Evolutionary conservation across 345 rosid genomes (phyloP), one percentile per base, ranked within the genome.

Genomic region (Brassica nigra): DNA sequence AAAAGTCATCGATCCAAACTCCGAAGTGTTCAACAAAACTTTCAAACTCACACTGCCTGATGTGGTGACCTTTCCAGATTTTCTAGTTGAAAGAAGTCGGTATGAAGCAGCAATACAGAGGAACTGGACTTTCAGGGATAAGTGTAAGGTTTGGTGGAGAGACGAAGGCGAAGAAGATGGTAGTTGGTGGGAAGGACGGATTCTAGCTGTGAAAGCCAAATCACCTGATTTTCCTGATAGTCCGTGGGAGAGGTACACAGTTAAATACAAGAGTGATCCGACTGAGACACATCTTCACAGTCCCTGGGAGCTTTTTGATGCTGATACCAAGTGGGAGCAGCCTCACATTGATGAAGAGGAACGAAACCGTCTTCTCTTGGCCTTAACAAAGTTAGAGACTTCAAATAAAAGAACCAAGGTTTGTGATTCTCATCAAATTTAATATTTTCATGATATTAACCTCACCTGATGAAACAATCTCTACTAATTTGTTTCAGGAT

Each of bases 291-390:
- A 89, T 76, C 84, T 82, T 27, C 99, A 96, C 87, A 93, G 99
- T 83, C 99, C 99, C 2, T 96, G 99, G 98, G 99, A 96, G 88
- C 98, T 96, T 81, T 96, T 89, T 81, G 97, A 96, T 70, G 83
- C 86, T 15, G 89, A 86, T 73, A 82, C 88, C 59, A 81, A 68
- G 81, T 93, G 90, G 90, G 92, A 87, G 77, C 95, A 88, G 68
- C 97, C 90, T 67, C 86, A 70, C 75, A 87, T 96, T 68, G 95
- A 89, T 76, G 89, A 87, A 68, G 81, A 84, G 76, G 66, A 39
- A 52, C 87, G 88, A 77, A 83, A 73, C 37, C 83, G 82, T 85
- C 84, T 93, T 79, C 80, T 92, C 42, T 73, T 76, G 7, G 91
- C 92, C 70, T 83, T 93, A 58, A 74, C 69, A 44, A 89, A 87